Evolutionary conservation across 495 filamentous ascomycete species (phyloP), one percentile per base, ranked within the genome.

Genomic region (Ramalina intermedia): DNA sequence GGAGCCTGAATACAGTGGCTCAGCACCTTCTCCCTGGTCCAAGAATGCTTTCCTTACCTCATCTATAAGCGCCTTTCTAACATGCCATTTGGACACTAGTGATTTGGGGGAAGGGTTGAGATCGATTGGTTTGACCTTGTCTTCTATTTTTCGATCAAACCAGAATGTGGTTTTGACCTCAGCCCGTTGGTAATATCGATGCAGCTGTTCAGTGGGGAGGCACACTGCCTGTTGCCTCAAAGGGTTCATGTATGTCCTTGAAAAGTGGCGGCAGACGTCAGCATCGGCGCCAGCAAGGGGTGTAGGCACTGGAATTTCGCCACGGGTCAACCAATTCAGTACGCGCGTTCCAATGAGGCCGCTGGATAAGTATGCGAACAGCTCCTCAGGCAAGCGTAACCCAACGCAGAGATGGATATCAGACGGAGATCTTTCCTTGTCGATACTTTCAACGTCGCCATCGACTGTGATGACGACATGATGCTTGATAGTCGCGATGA

Each of bases 371-470:
- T 99, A 96, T 61, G 85, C 84, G 61, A 87, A 94, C 6, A 99
- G 68, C 65, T 99, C 93, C 46, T 88, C 79, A 2, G 93, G 88
- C 14, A 99, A 72, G 29, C 87, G 85, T 47, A 88, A 78, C 18
- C 88, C 87, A 54, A 94, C 81, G 59, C 96, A 84, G 55, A 89
- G 82, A 63, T 91, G 85, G 52, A 87, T 73, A 63, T 96, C 90
- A 18, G 69, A 71, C 16, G 91, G 88, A 2, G 82, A 73, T 33
- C 75, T 66, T 7, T 81, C 79, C 29, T 70, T 70, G 50, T 87
- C 78, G 58, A 87, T 69, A 4, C 82, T 80, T 46, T 77, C 79
- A 41, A 94, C 74, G 46, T 78, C 73, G 16, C 89, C 91, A 43
- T 81, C 78, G 20, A 75, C 72, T 29, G 81, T 80, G 47, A 96